Conservation (phyloP, 78 protist genomes). For the Tieghemostelium lacteum region DNA sequence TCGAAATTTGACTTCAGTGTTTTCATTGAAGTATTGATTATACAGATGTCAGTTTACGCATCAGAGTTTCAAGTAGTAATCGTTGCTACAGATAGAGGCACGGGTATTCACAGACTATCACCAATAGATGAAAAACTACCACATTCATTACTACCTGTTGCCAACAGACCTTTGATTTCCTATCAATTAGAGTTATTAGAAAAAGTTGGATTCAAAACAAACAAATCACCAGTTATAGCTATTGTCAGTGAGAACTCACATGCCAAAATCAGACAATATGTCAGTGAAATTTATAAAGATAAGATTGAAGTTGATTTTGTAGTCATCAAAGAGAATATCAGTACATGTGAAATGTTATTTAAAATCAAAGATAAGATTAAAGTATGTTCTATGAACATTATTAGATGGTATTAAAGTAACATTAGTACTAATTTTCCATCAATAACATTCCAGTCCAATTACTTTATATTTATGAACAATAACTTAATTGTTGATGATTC, state of each 20-base stretch:
- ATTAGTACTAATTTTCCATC: not conserved
- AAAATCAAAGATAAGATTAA: slow-evolving; percentile 75
- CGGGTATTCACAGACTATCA: slow-evolving; percentile 29
- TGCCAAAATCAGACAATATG: slow-evolving; percentile 51
- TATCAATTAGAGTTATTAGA: slow-evolving; percentile 87
- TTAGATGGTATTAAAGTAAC: not conserved
- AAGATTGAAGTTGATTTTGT: slow-evolving; percentile 71
- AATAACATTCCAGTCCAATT: not conserved
- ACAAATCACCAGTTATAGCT: slow-evolving; percentile 8
- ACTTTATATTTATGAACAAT: slow-evolving; percentile 83
- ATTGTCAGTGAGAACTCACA: slow-evolving; percentile 18
- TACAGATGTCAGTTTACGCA: too few species aligned
- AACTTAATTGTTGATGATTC: slow-evolving; percentile 83
- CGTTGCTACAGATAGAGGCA: slow-evolving; percentile 20
- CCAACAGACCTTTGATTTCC: slow-evolving; percentile 86
- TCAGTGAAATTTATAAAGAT: slow-evolving; percentile 77
- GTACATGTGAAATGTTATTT: slow-evolving; percentile 83
- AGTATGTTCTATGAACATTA: not conserved
- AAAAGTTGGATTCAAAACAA: slow-evolving; percentile 69
- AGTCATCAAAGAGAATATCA: slow-evolving; percentile 71
- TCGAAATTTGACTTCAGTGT: not conserved
- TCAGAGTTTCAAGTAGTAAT: slow-evolving; percentile 57
- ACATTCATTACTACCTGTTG: slow-evolving; percentile 84
- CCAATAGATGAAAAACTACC: slow-evolving; percentile 83
- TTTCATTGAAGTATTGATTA: too few species aligned